A percentile compares a stretch with the other conserved stretches of the same genome.
Evolutionary conservation across 2,329 filamentous ascomycete genomes (phyloP).

Genomic region (Fusarium sp.): DNA sequence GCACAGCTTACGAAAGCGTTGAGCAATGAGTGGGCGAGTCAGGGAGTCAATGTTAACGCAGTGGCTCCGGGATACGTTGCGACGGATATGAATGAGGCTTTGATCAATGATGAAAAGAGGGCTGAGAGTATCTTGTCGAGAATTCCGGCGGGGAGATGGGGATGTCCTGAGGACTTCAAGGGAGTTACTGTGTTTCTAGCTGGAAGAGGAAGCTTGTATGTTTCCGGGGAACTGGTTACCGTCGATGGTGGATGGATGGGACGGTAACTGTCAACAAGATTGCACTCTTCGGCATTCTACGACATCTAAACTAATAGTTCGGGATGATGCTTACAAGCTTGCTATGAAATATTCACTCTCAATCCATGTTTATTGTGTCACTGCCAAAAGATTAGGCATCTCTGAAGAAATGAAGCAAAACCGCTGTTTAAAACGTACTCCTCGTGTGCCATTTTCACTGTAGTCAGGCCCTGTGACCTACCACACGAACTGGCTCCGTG

Average conservation of each 20-base stretch:
- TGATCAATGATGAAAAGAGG: conserved; percentile 78
- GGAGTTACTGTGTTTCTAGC: conserved; percentile 83
- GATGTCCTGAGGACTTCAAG: conserved; percentile 86
- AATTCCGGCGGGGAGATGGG: conserved; percentile 89
- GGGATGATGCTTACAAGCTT: neutral
- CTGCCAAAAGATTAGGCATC: too few species aligned
- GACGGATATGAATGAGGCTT: conserved; percentile 90
- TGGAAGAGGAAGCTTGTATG: conserved; percentile 79
- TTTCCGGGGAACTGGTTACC: conserved; percentile 82
- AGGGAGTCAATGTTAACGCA: conserved; percentile 85
- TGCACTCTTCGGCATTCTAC: fast-evolving
- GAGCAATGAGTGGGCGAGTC: conserved; percentile 85
- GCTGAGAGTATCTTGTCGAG: conserved; percentile 79
- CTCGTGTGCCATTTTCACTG: too few species aligned
- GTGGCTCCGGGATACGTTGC: conserved; percentile 91
- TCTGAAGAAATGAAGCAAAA: too few species aligned
- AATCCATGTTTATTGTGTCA: neutral
- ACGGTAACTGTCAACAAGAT: neutral
- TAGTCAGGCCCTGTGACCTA: too few species aligned
- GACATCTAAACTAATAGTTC: fast-evolving
- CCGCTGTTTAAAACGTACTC: too few species aligned
- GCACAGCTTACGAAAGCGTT: conserved; percentile 88
- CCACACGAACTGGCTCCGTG: too few species aligned
- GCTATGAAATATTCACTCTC: fast-evolving
- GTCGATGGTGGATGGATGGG: conserved; percentile 80